phyloP scores from a whole-genome alignment of 208 protist genomes.

The Acanthamoeba castellanii region DNA sequence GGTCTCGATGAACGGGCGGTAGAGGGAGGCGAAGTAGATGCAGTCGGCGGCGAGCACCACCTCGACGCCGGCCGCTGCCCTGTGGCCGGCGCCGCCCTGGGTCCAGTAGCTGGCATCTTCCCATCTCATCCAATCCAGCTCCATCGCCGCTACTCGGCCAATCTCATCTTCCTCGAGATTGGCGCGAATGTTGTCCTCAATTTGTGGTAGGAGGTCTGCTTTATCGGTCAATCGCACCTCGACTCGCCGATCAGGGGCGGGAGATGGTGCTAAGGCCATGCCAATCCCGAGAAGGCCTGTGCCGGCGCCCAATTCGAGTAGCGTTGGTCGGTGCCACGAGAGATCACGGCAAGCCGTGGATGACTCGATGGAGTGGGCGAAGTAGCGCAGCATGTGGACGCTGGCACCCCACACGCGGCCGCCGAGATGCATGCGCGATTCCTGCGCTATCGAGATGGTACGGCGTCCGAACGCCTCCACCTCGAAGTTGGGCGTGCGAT shows the following conservation, averaged over 20 bases:
- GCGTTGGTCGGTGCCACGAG: not conserved
- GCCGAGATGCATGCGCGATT: slow-evolving; percentile 40
- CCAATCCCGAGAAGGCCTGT: slow-evolving; percentile 14
- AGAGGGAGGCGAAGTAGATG: slow-evolving; percentile 57
- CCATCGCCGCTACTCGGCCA: not conserved
- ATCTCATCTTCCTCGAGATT: slow-evolving; percentile 2
- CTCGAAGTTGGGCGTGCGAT: slow-evolving; percentile 16
- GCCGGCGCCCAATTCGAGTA: slow-evolving; percentile 15
- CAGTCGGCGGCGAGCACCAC: slow-evolving; percentile 22
- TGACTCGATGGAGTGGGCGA: not conserved
- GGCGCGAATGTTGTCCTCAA: not conserved
- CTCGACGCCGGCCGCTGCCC: not conserved
- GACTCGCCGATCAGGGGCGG: not conserved
- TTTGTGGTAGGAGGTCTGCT: not conserved
- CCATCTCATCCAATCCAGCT: slow-evolving; percentile 41
- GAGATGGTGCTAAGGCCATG: not conserved
- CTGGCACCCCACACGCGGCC: slow-evolving; percentile 37
- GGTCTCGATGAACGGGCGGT: slow-evolving; percentile 28
- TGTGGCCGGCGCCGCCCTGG: not conserved
- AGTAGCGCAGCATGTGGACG: slow-evolving; percentile 40
- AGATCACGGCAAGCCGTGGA: not conserved
- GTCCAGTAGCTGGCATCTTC: slow-evolving; percentile 6
- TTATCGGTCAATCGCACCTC: slow-evolving; percentile 36
- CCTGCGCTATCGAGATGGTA: slow-evolving; percentile 34
- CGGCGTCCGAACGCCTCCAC: slow-evolving; percentile 13